Percentiles rank a stretch among this genome's conserved stretches.
phyloP scores from a whole-genome alignment of 176 grass and related monocot genomes.

The Dactylis glomerata region DNA sequence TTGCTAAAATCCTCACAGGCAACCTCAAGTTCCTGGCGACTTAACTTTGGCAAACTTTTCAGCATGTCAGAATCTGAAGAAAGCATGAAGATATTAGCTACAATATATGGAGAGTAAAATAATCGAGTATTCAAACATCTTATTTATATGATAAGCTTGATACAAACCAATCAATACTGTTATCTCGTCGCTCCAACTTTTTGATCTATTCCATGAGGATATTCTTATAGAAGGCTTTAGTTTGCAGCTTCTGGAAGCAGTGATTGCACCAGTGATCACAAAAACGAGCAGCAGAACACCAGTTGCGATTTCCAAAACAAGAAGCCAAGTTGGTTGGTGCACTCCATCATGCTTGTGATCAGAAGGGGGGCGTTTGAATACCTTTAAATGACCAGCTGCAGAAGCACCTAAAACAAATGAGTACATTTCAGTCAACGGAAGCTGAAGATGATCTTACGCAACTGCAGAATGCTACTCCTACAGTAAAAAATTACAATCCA shows the following conservation, averaged over 20 bases:
- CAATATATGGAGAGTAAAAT: background rate
- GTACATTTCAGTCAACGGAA: conserved; percentile 20
- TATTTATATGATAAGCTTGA: background rate
- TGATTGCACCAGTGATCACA: conserved; percentile 51
- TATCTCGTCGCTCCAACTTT: conserved; percentile 72
- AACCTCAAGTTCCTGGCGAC: conserved; percentile 80
- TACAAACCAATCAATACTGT: conserved; percentile 63
- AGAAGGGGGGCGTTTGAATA: conserved; percentile 34
- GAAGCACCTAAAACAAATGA: conserved; percentile 48
- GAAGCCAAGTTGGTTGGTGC: conserved; percentile 84
- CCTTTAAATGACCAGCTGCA: conserved; percentile 40
- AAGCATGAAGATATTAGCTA: conserved; percentile 3
- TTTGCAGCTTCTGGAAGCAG: conserved; percentile 75
- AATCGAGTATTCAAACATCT: background rate
- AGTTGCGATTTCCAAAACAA: conserved; percentile 86
- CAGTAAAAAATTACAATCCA: background rate
- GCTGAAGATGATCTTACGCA: background rate
- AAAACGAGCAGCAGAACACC: conserved; percentile 77
- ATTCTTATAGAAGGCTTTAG: conserved; percentile 63
- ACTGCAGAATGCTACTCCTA: background rate
- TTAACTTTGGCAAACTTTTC: conserved; percentile 71
- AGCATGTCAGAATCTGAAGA: conserved; percentile 73
- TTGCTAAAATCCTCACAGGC: conserved; percentile 99
- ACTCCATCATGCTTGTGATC: conserved; percentile 43
- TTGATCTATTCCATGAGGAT: conserved; percentile 64